Conservation (phyloP, 179 eudicot genomes). For the Beta macrorhiza region DNA sequence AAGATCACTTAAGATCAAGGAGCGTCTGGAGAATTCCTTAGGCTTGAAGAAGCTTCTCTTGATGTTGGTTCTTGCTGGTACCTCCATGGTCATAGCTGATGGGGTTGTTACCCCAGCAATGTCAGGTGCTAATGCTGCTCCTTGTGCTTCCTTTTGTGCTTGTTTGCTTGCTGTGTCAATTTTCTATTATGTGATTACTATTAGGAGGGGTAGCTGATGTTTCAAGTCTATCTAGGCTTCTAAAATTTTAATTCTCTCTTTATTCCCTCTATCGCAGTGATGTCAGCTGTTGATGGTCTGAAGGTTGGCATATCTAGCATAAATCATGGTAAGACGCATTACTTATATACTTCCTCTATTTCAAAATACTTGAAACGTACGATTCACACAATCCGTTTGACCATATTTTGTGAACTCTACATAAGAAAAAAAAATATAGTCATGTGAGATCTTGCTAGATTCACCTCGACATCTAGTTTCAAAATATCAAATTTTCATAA, state of each 20-base stretch:
- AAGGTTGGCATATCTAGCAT: conserved; percentile 74
- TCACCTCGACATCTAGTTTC: too few species aligned
- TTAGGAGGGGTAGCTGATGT: neutral
- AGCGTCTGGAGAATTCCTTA: conserved; percentile 73
- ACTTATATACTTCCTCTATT: neutral
- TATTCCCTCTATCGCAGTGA: conserved; percentile 51
- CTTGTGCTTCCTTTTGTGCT: conserved; percentile 8
- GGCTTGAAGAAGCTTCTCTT: conserved; percentile 78
- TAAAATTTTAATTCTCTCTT: conserved; percentile 7
- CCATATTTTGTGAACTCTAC: too few species aligned
- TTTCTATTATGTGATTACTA: neutral
- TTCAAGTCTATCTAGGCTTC: neutral
- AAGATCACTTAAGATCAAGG: conserved; percentile 91
- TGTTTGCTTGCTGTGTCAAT: conserved; percentile 9
- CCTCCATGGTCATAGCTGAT: conserved; percentile 96
- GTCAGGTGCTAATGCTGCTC: conserved; percentile 58
- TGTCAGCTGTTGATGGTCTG: conserved; percentile 91
- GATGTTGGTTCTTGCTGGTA: conserved; percentile 89
- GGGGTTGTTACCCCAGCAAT: conserved; percentile 98
- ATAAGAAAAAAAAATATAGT: too few species aligned
- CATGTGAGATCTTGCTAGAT: too few species aligned
- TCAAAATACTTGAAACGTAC: too few species aligned
- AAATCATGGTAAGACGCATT: conserved; percentile 54
- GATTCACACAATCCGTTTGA: too few species aligned
- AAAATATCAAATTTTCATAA: too few species aligned